Evolutionary conservation across 805 yeast genomes (phyloP).

Genomic region (Starmerella apis): DNA sequence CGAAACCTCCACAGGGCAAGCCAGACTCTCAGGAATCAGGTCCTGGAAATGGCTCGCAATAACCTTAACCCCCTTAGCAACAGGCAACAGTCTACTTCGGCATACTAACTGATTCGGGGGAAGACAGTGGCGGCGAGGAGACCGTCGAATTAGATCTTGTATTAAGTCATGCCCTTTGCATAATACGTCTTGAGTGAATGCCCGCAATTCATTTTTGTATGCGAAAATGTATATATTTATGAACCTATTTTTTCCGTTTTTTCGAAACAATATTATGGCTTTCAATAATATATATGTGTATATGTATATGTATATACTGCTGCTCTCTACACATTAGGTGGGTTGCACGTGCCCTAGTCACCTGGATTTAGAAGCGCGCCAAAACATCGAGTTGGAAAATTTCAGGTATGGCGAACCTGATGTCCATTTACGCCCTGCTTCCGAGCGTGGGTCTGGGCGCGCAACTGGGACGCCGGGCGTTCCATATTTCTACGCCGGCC

Average conservation of each 20-base stretch:
- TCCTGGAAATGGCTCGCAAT: too few species aligned
- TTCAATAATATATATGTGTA: background rate
- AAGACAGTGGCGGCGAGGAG: too few species aligned
- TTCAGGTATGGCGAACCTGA: slow-evolving; percentile 3
- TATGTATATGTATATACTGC: background rate
- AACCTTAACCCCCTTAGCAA: too few species aligned
- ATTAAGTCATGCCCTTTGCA: too few species aligned
- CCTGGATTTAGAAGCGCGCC: background rate
- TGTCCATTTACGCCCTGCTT: slow-evolving; percentile 4
- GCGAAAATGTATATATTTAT: too few species aligned
- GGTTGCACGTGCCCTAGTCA: background rate
- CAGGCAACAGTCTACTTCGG: too few species aligned
- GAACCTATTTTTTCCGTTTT: too few species aligned
- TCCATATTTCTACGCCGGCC: slow-evolving; percentile 20
- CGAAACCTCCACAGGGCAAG: background rate
- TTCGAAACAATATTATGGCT: background rate
- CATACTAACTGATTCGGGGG: too few species aligned
- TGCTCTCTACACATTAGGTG: background rate
- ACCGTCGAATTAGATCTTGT: too few species aligned
- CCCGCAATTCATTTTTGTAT: too few species aligned
- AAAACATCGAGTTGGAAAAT: background rate
- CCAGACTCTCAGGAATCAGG: background rate
- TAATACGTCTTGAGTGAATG: too few species aligned
- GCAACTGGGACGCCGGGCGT: slow-evolving; percentile 14
- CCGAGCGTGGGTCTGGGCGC: slow-evolving; percentile 4